Base-by-base conservation (phyloP, 192 early-diverging fungal species). In the Coemansia sp. region DNA sequence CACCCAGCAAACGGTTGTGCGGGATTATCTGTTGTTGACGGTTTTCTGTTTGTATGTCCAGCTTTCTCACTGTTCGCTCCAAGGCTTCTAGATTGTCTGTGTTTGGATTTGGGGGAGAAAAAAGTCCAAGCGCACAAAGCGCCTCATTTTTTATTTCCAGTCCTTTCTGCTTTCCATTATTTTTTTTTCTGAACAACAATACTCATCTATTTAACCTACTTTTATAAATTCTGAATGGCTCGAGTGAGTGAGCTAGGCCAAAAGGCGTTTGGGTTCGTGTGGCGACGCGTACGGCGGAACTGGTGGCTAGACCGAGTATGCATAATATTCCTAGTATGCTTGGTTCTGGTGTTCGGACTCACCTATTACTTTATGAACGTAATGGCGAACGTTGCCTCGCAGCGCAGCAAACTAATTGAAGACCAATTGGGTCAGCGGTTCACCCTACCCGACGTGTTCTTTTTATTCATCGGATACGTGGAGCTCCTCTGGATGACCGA, bases 331-430 rank as follows among this genome's bases (percentile, higher is more conserved):
- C 72, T 85, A 0, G 69, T 67, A 1, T 21, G n/a, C 25, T 48
- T 74, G 0, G 73, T 65, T 15, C 8, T 64, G 8, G 36, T 69
- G 9, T 85, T 82, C 62, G 84, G 76, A 14, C 55, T 82, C 7
- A 73, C 80, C 39, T 85, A 85, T 63, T 85, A 85, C 65, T 82
- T 85, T 37, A 85, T 85, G 88, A 86, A 87, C 69, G 85, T 89
- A 42, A 84, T 87, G 84, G 89, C 89, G 45, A 90, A 89, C 58
- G 75, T 88, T 7, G 89, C 89, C 0, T 87, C 85, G 23, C 77
- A 86, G 67, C 84, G 87, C 50, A 86, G 84, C 71, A 82, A 73
- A 50, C 66, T 75, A 10, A 69, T 81, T 9, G 75, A 75, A 58
- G 72, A 80, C 63, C 34, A n/a, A 38, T 68, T 84, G 36, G 81